Base-by-base conservation (phyloP, 768 basidiomycete genomes). In the Macrocybe gigantea region DNA sequence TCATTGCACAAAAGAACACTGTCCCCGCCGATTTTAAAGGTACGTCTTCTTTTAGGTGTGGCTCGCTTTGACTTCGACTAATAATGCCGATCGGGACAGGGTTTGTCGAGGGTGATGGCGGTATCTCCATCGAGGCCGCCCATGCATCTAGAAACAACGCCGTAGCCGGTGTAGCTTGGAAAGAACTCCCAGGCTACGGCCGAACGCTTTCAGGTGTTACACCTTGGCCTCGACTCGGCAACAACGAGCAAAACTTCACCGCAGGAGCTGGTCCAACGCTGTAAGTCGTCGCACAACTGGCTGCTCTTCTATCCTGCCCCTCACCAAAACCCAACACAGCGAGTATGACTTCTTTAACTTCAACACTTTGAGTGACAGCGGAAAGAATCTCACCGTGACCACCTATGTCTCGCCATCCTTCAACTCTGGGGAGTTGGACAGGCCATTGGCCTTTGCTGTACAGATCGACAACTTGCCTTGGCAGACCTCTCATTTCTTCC, bases 321-420 rank as follows among this genome's bases (percentile, higher is more conserved):
- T 9, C 39, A 29, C 39, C 6, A 29, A 41, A 13, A 6, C 33
- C 11, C 10, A 14, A 38, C 32, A 5, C 52, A 80, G 79, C 44
- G 77, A 81, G 60, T 87, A 86, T 60, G 80, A 82, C 60, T 82
- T 85, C 60, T 78, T 66, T 63, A 77, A 66, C 48, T 82, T 83
- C 71, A 74, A 79, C 64, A 73, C 72, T 22, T 56, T 71, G 13
- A 48, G 57, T 39, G 56, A 60, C 30, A 57, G 54, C 38, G 71
- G 72, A 11, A 22, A 22, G 22, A 22, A 22, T 22, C 22, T 78
- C 15, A 75, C 70, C 7, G 68, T 77, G 30, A 76, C 69, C 4
- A 66, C 75, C 7, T 65, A 66, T 43, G 68, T 80, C 34, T 71
- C 79, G 1, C 78, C 81, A 0, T 74, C 79, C 0, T 61, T 78